Percentiles rank a stretch among this genome's conserved stretches.
phyloP scores from a whole-genome alignment of 2,329 filamentous ascomycete species.

The Colletotrichum aenigma region DNA sequence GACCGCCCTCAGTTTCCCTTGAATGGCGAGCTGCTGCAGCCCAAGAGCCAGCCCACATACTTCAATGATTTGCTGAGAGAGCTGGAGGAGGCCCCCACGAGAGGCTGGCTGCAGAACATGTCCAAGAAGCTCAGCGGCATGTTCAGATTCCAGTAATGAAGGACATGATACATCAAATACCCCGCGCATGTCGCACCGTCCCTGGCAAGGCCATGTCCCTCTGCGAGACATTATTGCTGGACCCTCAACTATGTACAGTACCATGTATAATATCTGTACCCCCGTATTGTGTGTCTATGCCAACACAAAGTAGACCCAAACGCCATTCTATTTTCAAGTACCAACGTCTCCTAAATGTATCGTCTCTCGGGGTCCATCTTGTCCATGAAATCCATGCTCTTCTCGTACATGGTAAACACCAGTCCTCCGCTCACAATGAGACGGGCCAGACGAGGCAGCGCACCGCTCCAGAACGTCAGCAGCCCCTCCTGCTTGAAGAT shows the following conservation, averaged over 20 bases:
- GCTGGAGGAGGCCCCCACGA: slow-evolving; percentile 65
- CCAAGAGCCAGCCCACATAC: slow-evolving; percentile 68
- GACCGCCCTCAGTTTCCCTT: slow-evolving; percentile 32
- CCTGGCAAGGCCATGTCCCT: background rate
- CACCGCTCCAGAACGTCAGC: slow-evolving; percentile 92
- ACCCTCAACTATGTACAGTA: slow-evolving; percentile 9
- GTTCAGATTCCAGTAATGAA: slow-evolving; percentile 57
- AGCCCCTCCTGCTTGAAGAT: slow-evolving; percentile 92
- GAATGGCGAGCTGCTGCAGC: slow-evolving; percentile 56
- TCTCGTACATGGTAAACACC: slow-evolving; percentile 98
- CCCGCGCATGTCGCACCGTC: background rate
- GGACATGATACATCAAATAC: background rate
- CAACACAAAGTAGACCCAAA: slow-evolving; percentile 2
- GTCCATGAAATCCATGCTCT: slow-evolving; percentile 89
- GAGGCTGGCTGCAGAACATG: slow-evolving; percentile 57
- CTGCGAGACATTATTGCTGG: background rate
- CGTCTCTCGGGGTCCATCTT: slow-evolving; percentile 79
- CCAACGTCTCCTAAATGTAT: slow-evolving; percentile 67
- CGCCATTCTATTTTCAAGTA: background rate
- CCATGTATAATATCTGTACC: slow-evolving; percentile 22
- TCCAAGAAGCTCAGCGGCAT: slow-evolving; percentile 62
- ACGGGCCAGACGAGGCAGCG: slow-evolving; percentile 81
- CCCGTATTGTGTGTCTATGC: slow-evolving; percentile 19
- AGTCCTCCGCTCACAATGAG: slow-evolving; percentile 93
- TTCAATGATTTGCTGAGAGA: slow-evolving; percentile 66